Base-by-base conservation (phyloP, 768 basidiomycete genomes). In the Podaxis sp. region DNA sequence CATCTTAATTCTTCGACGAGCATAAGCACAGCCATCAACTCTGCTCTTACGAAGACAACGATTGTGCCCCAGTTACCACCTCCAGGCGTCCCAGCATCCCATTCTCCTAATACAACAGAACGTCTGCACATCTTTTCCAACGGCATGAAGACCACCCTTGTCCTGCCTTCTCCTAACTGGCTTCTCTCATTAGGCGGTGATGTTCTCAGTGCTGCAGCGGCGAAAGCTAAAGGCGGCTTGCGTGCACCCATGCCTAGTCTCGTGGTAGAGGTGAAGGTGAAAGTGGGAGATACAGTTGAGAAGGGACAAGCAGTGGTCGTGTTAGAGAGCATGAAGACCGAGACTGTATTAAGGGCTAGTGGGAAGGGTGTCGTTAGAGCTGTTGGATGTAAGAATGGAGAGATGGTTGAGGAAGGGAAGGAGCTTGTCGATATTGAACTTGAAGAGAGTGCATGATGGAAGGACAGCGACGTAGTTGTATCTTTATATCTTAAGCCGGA, bases 241-340 rank as follows among this genome's bases (percentile, higher is more conserved):
- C 83, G 85, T 63, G 91, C 92, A 3, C 95, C 95, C 13, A 95
- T 95, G 92, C 95, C 95, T n/a, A 93, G 93, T 72, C 81, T 95
- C 55, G 89, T 97, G 1, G 95, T 97, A 3, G 93, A 96, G 59
- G 89, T 97, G 56, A 83, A 82, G 17, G 95, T 96, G 38, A 81
- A 80, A 63, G 78, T 84, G 1, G 95, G 95, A 3, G 90, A 96
- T 57, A 78, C 74, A 13, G 91, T 97, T 44, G 87, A 89, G 75
- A 87, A 84, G 69, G 93, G 93, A 0, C 90, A 95, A 70, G 85
- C 84, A 7, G 81, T 94, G 8, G 87, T 95, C 33, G 86, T 96
- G 4, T 75, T 96, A 70, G 95, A 96, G 77, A 96, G 95, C 70
- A 98, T 97, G 95, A 98, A 98, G 85, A 97, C 95, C 66, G 95